Base-by-base conservation (phyloP, 352 stramenopile genomes). In the Globisporangium radiosum region DNA sequence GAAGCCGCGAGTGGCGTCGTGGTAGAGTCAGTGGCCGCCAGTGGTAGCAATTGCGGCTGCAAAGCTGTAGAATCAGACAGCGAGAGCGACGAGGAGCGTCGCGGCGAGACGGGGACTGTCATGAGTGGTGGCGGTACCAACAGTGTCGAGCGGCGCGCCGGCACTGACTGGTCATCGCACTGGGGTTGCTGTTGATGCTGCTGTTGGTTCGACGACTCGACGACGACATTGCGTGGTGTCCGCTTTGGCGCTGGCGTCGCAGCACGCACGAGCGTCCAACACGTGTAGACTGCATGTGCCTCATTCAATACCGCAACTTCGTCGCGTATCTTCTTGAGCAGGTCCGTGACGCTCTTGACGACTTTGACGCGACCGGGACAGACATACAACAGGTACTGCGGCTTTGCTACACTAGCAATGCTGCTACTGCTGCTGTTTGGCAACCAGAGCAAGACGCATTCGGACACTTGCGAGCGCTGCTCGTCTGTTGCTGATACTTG, bases 341-440 rank as follows among this genome's bases (percentile, higher is more conserved):
- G 51, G 38, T 84, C 76, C 0, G 48, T 25, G 3, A 80, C 25
- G n/a, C 19, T 81, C 54, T 81, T 86, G 7, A 88, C 71, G 42
- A 90, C 66, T 56, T 92, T 92, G 17, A 90, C 70, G 14, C 77
- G 69, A 3, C 79, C 81, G 39, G 81, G 81, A 45, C 70, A 85
- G 0, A 82, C 66, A 33, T 88, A 92, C 11, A 92, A 33, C 43
- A 92, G 51, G 48, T 74, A 74, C n/a, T 73, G 69, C 4, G 53
- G 60, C 44, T 68, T 75, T 3, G 25, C 25, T 33, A 33, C 25
- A 33, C 25, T 33, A 33, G 25, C 25, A 33, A 33, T 33, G 25
- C 25, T 33, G 9, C 52, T 63, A 13, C 45, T 39, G 19, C 39
- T 40, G 11, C 39, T 36, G 33, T 36, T 40, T n/a, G 69, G 68